Percentiles rank a stretch among this genome's conserved stretches.
Conservation (phyloP, 129 eudicot species). For the Flaveria trinervia region DNA sequence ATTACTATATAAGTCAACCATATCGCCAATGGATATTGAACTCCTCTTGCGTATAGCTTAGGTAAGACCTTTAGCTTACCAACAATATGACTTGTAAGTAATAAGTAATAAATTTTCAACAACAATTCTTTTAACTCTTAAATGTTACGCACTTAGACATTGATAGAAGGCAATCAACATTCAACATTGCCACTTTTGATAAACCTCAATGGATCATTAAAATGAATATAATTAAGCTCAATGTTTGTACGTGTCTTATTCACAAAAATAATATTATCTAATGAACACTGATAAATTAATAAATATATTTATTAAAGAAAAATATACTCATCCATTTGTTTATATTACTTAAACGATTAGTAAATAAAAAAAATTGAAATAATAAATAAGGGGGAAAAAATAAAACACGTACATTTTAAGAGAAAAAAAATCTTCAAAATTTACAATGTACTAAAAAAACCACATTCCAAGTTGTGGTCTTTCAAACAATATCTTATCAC, state of each 20-base stretch:
- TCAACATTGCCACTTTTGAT: neutral
- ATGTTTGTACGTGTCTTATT: neutral
- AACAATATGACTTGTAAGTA: neutral
- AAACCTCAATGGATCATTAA: neutral
- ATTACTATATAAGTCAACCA: neutral
- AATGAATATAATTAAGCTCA: neutral
- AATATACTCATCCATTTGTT: neutral
- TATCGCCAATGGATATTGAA: neutral
- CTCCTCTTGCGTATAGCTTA: neutral
- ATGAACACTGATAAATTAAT: neutral
- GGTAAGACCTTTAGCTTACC: neutral
- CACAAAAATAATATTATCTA: neutral
- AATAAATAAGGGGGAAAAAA: neutral
- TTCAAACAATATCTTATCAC: conserved; percentile 17
- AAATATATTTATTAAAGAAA: neutral
- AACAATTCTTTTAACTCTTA: no score
- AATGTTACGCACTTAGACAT: no score
- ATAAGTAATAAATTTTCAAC: no score
- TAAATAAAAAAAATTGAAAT: neutral
- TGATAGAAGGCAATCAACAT: no score
- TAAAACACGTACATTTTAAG: conserved; percentile 5
- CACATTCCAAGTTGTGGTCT: neutral
- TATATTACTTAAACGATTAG: neutral
- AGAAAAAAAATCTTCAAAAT: conserved; percentile 15
- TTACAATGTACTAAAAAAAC: conserved; percentile 30